Evolutionary conservation across 202 grass and related monocot genomes (phyloP), one percentile per base, ranked within the genome.

Genomic region (Zizania palustris): DNA sequence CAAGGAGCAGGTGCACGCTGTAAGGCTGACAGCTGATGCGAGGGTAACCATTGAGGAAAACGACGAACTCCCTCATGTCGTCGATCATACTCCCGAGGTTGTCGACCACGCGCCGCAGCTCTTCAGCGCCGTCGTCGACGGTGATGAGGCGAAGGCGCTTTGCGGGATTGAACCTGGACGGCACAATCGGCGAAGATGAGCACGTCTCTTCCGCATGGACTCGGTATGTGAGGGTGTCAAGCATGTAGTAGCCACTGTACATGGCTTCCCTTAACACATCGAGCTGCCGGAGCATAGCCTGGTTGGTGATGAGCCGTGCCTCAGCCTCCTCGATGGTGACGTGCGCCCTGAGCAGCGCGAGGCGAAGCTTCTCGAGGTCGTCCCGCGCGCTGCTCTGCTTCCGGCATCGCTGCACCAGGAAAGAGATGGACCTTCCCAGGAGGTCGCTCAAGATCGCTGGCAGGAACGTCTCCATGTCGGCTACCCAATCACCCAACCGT

Each of bases 321-420:
- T 80, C 65, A 22, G 77, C 77, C 65, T 80, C 77, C 77, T 80
- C 77, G 10, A 80, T 42, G 65, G 53, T 70, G 65, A 45, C 53
- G 51, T 13, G 18, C 21, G 11, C 65, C 16, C 65, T 55, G 53
- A 80, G 65, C 51, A 80, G 54, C 77, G 16, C 41, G 16, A 45
- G 54, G 5, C 37, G 77, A 22, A 80, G 77, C 77, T 45, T 58
- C 53, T 22, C 41, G 28, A 80, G 0, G 41, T 34, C 21, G 4
- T 60, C 77, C 40, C 49, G 65, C 42, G 13, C 22, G 65, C 42
- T 38, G 39, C 41, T 12, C 55, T 48, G 65, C 51, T 69, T 21
- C 21, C 21, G 20, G 76, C 46, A 79, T 58, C 16, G 19, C 11
- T 70, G 28, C 54, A 80, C 54, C 54, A 70, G 0, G 51, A 60